These are phyloP conservation scores for Aciculoconidium aculeatum DNA, from an alignment of 805 yeast species.

Conservation along the genomic window DNA sequence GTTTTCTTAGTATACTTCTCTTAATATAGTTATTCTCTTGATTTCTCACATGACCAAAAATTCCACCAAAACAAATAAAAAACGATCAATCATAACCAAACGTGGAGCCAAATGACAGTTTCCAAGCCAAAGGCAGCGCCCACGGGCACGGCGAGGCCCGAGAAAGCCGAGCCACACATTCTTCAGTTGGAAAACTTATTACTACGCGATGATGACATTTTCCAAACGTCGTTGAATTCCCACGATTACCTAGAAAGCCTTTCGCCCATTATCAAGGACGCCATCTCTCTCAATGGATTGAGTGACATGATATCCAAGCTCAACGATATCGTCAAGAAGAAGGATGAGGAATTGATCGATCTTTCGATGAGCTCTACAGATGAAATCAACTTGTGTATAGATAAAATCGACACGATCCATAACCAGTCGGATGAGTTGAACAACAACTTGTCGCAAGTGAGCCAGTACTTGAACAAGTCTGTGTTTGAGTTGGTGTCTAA, in stretches of 20 bases:
- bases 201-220: constrained; percentile 36
- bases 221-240: constrained; percentile 44
- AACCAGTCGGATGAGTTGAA: constrained; percentile 50
- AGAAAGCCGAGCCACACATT: constrained; percentile 14
- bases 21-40: too few relatives aligned
- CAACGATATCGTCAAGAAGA: constrained; percentile 50
- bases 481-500: constrained; percentile 60
- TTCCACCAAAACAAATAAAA: too few relatives aligned
- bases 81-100: too few relatives aligned
- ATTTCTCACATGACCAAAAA: too few relatives aligned
- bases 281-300: constrained; percentile 49
- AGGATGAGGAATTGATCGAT: constrained; percentile 57
- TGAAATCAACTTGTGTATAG: constrained; percentile 54
- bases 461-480: constrained; percentile 52
- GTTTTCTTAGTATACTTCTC: too few relatives aligned
- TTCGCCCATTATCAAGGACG: constrained; percentile 66
- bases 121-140: too few relatives aligned
- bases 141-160: too few relatives aligned
- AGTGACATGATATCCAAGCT: constrained; percentile 51
- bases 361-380: constrained; percentile 57
- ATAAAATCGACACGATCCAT: constrained; percentile 58
- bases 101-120: too few relatives aligned
- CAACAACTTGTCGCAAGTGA: constrained; percentile 50
- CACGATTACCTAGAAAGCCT: constrained; percentile 76
- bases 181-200: constrained; percentile 33